Base-by-base conservation (phyloP, 768 basidiomycete genomes). In the Coprinopsis strossmayeri region DNA sequence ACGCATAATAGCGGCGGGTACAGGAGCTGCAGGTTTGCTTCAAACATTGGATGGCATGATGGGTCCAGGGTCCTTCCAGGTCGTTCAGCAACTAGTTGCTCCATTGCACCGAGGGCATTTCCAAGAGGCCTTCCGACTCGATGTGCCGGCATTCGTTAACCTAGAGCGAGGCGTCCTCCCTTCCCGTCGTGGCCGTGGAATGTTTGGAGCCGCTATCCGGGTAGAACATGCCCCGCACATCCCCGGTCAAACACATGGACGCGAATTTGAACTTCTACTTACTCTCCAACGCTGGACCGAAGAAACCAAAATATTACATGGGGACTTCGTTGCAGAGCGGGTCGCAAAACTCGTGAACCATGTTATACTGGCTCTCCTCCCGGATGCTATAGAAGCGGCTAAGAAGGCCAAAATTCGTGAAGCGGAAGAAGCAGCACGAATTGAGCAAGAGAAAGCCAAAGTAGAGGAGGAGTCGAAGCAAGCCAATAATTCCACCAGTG, bases 231-330 rank as follows among this genome's bases (percentile, higher is more conserved):
- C 68, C 28, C 54, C 72, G 48, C 57, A 77, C 55, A 51, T 65
- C 5, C 59, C 62, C 32, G 62, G 62, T 25, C 61, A 64, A 40
- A 68, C 66, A 51, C 78, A 81, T 52, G 74, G 67, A 34, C 81
- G 80, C 30, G 82, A 81, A 38, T 83, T 91, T 42, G 82, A 87
- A 26, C 91, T 92, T 1, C 67, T 90, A 47, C 72, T 87, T 9
- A 95, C 93, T 1, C 61, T 84, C 25, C 87, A 91, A 57, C 79
- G 94, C 49, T 97, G 94, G 94, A 69, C 78, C 1, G 92, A 95
- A 60, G 93, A 95, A 63, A 81, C 79, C 52, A 89, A 87, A 59
- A 82, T 89, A 26, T 67, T 89, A 20, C 83, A 91, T 49, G 84
- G 87, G 13, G 81, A 82, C 54, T 85, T 86, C 50, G 78, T 83